These are phyloP conservation scores for Combretum micranthum DNA, from an alignment of 345 rosid genomes.

Conservation along the genomic window DNA sequence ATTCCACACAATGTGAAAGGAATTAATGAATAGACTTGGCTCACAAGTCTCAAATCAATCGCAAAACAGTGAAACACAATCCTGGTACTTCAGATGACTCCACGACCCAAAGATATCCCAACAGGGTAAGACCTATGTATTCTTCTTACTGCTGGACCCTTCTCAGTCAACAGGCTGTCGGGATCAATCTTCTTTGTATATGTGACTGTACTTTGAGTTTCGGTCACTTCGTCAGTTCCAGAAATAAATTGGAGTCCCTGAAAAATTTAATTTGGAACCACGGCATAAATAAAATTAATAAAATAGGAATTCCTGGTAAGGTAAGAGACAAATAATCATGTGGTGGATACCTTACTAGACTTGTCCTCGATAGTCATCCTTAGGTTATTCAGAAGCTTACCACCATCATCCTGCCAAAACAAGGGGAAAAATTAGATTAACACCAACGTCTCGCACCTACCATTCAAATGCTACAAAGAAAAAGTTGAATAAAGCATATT, in stretches of 20 bases:
- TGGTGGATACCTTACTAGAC: constrained; percentile 35
- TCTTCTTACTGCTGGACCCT: constrained; percentile 27
- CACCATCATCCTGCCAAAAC: constrained; percentile 41
- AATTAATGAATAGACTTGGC: background rate
- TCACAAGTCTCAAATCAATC: background rate
- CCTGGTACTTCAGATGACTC: constrained; percentile 9
- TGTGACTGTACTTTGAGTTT: constrained; percentile 20
- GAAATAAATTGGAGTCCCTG: constrained; percentile 83
- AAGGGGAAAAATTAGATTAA: background rate
- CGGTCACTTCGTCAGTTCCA: constrained; percentile 25
- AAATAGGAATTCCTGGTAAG: no score
- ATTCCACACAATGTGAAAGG: background rate
- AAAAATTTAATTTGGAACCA: constrained; percentile 11
- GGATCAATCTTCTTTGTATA: constrained; percentile 17
- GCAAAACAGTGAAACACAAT: background rate
- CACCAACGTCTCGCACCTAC: background rate
- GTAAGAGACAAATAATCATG: no score
- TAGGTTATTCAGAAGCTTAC: constrained; percentile 38
- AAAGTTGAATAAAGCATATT: background rate
- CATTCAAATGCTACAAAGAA: background rate
- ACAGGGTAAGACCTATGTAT: constrained; percentile 63
- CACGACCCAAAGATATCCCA: constrained; percentile 56
- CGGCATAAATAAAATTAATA: background rate
- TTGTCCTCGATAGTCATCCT: constrained; percentile 34
- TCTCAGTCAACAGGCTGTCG: constrained; percentile 18